These are phyloP conservation scores for Amylocystis lapponica DNA, from an alignment of 768 basidiomycete species.

Conservation along the genomic window DNA sequence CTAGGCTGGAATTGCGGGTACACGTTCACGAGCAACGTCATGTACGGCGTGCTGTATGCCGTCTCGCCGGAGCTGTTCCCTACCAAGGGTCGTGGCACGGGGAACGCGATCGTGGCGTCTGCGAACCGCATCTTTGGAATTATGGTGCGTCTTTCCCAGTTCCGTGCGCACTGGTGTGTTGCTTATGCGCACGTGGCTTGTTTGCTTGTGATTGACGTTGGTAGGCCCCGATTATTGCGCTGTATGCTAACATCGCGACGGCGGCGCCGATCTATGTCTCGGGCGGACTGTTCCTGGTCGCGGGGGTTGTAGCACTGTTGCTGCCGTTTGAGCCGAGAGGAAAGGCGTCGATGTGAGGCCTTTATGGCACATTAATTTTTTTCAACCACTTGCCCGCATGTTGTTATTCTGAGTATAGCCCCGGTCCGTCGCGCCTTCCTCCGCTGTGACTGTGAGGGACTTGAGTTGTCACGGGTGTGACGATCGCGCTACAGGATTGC, in stretches of 20 bases:
- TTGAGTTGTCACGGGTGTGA: too few species aligned
- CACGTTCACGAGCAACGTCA: slow-evolving; percentile 50
- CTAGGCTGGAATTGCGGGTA: slow-evolving; percentile 58
- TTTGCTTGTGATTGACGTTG: too few species aligned
- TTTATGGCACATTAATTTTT: too few species aligned
- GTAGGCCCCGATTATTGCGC: slow-evolving; percentile 45
- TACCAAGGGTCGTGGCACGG: slow-evolving; percentile 48
- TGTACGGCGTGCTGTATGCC: slow-evolving; percentile 44
- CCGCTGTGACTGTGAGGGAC: too few species aligned
- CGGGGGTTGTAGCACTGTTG: slow-evolving; percentile 41
- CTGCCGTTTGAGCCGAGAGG: slow-evolving; percentile 55
- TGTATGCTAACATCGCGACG: slow-evolving; percentile 41
- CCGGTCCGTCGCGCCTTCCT: too few species aligned
- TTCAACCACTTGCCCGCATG: too few species aligned
- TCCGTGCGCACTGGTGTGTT: too few species aligned
- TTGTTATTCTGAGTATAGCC: too few species aligned
- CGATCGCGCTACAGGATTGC: too few species aligned
- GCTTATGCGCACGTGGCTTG: too few species aligned
- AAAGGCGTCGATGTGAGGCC: slow-evolving; percentile 42
- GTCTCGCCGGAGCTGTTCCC: slow-evolving; percentile 49
- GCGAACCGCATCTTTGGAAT: slow-evolving; percentile 56
- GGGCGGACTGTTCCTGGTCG: slow-evolving; percentile 44
- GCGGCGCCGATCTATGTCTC: slow-evolving; percentile 48
- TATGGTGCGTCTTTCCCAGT: slow-evolving; percentile 43
- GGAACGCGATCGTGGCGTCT: slow-evolving; percentile 46